These are phyloP conservation scores for Kazachstania bromeliacearum DNA, from an alignment of 805 yeast species.

Conservation along the genomic window DNA sequence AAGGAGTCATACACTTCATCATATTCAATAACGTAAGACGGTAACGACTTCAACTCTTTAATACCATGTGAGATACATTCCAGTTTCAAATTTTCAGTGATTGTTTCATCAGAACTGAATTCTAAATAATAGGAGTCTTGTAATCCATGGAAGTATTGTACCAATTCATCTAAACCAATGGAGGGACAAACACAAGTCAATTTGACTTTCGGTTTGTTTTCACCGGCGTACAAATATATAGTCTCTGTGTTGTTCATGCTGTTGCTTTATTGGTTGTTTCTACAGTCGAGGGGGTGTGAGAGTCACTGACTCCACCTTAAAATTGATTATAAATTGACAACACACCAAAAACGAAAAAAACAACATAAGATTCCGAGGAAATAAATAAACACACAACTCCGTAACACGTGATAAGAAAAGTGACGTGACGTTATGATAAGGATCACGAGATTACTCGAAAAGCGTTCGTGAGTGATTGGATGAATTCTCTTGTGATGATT, in stretches of 20 bases:
- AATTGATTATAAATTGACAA: too few species aligned
- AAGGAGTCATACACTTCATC: conserved; percentile 14
- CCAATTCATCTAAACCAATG: conserved; percentile 7
- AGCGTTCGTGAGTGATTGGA: too few species aligned
- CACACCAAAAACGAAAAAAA: too few species aligned
- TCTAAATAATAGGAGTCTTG: conserved; percentile 23
- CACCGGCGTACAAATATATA: conserved; percentile 21
- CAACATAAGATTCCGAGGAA: too few species aligned
- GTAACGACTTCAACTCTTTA: conserved; percentile 9
- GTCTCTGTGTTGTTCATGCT: conserved; percentile 13
- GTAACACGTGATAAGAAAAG: too few species aligned
- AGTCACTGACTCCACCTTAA: too few species aligned
- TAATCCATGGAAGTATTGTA: conserved; percentile 14
- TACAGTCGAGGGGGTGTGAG: too few species aligned
- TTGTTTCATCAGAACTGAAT: conserved; percentile 19
- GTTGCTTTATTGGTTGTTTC: too few species aligned
- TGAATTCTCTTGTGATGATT: too few species aligned
- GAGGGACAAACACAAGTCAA: conserved; percentile 17
- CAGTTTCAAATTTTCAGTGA: conserved; percentile 25
- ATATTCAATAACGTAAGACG: conserved; percentile 22
- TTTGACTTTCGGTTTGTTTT: conserved; percentile 18
- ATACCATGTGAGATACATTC: conserved; percentile 11
- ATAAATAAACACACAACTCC: too few species aligned
- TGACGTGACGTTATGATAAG: too few species aligned
- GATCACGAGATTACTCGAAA: too few species aligned